phyloP scores from a whole-genome alignment of 108 stramenopile genomes.

The Nitzschia sp. region DNA sequence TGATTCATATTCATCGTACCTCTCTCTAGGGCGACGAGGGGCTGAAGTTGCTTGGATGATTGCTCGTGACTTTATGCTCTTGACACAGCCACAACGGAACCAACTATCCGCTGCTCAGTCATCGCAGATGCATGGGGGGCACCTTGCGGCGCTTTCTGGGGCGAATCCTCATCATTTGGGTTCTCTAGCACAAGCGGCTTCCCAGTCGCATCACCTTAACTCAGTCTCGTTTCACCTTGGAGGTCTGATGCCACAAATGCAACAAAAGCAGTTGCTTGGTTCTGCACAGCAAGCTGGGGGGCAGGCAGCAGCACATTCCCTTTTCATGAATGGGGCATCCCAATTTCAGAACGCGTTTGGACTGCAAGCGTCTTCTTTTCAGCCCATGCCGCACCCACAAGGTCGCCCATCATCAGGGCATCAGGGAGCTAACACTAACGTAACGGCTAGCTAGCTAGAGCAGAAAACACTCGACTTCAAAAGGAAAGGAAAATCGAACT shows the following conservation, averaged over 20 bases:
- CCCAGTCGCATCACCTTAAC: too few relatives aligned
- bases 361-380: background rate
- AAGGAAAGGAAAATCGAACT: too few relatives aligned
- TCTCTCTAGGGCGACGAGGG: slow-evolving; percentile 37
- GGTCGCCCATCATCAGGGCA: background rate
- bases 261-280: too few relatives aligned
- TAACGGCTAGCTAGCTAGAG: too few relatives aligned
- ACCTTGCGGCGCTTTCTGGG: too few relatives aligned
- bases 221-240: background rate
- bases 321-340: background rate
- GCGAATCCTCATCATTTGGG: too few relatives aligned
- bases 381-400: background rate
- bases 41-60: slow-evolving; percentile 67
- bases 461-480: too few relatives aligned
- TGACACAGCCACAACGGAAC: slow-evolving; percentile 28
- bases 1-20: slow-evolving; percentile 57
- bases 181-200: too few relatives aligned
- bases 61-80: slow-evolving; percentile 68
- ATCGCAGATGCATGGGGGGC: background rate
- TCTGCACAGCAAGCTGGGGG: background rate
- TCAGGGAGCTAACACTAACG: background rate
- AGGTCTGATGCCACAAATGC: background rate
- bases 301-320: background rate
- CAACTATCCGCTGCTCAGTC: background rate
- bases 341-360: slow-evolving; percentile 2